Evolutionary conservation across 176 grass and related monocot genomes (phyloP).

Genomic region (Aegilops tauschii): DNA sequence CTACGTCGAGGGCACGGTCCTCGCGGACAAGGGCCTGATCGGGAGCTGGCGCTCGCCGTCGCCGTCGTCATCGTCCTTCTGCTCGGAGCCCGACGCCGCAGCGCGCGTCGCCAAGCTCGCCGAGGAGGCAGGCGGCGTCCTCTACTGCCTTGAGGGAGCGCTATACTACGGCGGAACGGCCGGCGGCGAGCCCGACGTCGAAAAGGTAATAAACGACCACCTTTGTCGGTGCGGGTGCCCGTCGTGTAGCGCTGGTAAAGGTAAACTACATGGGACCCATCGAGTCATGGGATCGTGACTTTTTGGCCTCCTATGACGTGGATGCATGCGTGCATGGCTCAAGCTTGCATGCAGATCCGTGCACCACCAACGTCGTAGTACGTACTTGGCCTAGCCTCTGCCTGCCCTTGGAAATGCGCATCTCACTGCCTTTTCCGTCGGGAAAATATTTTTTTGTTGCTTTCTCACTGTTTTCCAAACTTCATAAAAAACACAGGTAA

Average conservation of each 20-base stretch:
- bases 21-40: constrained; percentile 28
- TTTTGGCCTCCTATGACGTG: neutral
- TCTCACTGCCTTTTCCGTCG: neutral
- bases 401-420: constrained; percentile 9
- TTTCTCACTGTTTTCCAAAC: no score
- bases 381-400: constrained; percentile 6
- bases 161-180: constrained; percentile 48
- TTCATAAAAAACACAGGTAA: no score
- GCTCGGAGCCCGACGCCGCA: constrained; percentile 1
- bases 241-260: neutral
- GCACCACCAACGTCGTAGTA: constrained; percentile 23
- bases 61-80: constrained; percentile 17
- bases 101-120: constrained; percentile 24
- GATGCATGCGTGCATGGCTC: neutral
- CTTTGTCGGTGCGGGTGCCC: neutral
- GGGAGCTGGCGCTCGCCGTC: constrained; percentile 43
- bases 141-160: constrained; percentile 62
- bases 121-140: constrained; percentile 11
- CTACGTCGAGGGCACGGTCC: constrained; percentile 62
- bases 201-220: constrained; percentile 29
- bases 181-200: neutral
- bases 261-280: neutral
- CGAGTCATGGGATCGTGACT: neutral
- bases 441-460: no score
- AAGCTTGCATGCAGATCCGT: neutral